phyloP scores from a whole-genome alignment of 2,329 filamentous ascomycete genomes.

The Colletotrichum sp. region DNA sequence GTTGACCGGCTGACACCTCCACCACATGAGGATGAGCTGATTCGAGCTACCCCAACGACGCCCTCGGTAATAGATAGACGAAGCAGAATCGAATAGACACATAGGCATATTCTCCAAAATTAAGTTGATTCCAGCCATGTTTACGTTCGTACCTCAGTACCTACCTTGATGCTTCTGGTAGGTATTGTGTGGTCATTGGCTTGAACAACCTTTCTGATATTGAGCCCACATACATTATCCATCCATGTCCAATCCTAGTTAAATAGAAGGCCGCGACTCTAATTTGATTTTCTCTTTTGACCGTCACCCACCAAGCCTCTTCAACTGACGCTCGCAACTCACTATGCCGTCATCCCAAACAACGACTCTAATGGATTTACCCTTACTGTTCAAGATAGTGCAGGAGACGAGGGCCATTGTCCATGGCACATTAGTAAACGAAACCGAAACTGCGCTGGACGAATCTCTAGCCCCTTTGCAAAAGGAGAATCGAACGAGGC shows the following conservation, averaged over 20 bases:
- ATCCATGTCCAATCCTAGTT: rapidly evolving
- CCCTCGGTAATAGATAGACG: background rate
- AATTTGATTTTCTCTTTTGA: background rate
- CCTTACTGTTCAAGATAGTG: background rate
- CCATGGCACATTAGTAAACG: background rate
- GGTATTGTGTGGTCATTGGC: background rate
- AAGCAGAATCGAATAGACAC: background rate
- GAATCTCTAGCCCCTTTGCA: too few relatives aligned
- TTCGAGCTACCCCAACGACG: slow-evolving; percentile 27
- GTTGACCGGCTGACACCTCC: slow-evolving; percentile 30
- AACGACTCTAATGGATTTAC: background rate
- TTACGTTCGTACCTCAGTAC: background rate
- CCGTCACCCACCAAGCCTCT: background rate
- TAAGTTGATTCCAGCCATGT: rapidly evolving
- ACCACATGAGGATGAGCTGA: slow-evolving; percentile 26
- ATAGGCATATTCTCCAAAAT: rapidly evolving
- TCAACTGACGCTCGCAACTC: rapidly evolving
- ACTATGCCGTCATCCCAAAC: background rate
- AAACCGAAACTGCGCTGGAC: background rate
- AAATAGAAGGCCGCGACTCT: background rate
- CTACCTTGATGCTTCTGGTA: background rate
- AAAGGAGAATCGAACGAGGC: background rate
- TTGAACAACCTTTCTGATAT: background rate
- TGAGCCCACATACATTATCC: background rate
- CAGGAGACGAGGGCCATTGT: background rate